Base-by-base conservation (phyloP, 2,329 filamentous ascomycete genomes). In the Paracoccidioides lutzii region DNA sequence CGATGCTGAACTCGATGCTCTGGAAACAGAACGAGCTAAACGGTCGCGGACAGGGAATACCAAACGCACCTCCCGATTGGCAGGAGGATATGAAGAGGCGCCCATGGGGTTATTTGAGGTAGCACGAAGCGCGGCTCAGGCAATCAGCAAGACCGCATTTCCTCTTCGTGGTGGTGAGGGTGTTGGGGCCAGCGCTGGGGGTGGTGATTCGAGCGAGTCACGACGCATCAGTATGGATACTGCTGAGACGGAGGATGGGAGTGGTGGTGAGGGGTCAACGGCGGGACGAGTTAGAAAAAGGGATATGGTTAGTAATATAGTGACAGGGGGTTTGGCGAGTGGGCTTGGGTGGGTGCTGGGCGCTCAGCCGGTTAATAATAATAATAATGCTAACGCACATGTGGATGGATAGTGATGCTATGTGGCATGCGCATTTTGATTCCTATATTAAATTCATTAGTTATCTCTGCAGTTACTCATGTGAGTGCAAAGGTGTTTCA, bases 261-360 rank as follows among this genome's bases (percentile, higher is more conserved):
- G 35, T 35, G 52, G 55, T 15, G 41, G 30, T 30, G 60, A 55
- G 14, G 64, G 60, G 5, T 57, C 61, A n/a, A 66, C 61, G 14
- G 64, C 66, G 32, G 65, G 62, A 1, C 67, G 69, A 44, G 70
- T 76, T 14, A 66, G 76, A 44, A 78, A 77, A 62, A 65, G 76
- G 57, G 76, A 78, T 65, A 68, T 83, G 70, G 80, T 84, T 50
- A 81, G 81, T 57, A 83, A 76, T 69, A 81, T 81, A 67, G 81
- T 83, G 5, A 82, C 79, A 10, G 81, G 80, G 2, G 80, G 80
- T 5, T 66, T 84, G 63, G 80, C 79, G 6, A 81, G 75, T 65
- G 82, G 82, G 8, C 72, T 85, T 63, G 82, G 82, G 7, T 85
- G 82, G 82, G 78, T 84, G 56, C 66, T 85, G 55, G 82, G 82